Evolutionary conservation across 805 yeast genomes (phyloP).

Genomic region (Candida pseudoglaebosa): DNA sequence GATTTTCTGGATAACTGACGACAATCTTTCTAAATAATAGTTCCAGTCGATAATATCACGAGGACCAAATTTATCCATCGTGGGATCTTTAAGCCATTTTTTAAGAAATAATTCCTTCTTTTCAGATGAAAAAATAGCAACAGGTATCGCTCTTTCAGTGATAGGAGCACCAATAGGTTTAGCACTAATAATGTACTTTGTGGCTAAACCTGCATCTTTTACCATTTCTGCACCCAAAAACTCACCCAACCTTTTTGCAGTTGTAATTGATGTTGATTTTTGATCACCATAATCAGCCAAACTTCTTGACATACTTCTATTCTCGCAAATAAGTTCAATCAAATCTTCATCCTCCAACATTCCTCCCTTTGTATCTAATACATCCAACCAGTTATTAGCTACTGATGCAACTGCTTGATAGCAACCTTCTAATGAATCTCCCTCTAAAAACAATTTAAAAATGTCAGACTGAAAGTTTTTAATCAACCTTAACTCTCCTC

Average conservation of each 20-base stretch:
- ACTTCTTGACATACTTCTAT: slow-evolving; percentile 90
- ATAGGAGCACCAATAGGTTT: slow-evolving; percentile 84
- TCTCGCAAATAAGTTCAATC: slow-evolving; percentile 92
- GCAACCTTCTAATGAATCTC: slow-evolving; percentile 72
- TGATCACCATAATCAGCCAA: slow-evolving; percentile 84
- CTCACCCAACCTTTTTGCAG: slow-evolving; percentile 90
- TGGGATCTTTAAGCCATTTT: slow-evolving; percentile 82
- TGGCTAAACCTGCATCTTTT: slow-evolving; percentile 92
- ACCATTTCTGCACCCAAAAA: slow-evolving; percentile 96
- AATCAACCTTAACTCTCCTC: slow-evolving; percentile 92
- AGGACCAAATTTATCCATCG: slow-evolving; percentile 79
- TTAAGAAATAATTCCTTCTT: slow-evolving; percentile 72
- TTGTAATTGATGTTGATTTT: slow-evolving; percentile 92
- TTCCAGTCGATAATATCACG: slow-evolving; percentile 89
- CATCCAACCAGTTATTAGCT: slow-evolving; percentile 95
- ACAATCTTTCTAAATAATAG: slow-evolving; percentile 85
- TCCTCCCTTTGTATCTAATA: slow-evolving; percentile 79
- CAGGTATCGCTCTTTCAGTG: slow-evolving; percentile 95
- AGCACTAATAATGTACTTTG: slow-evolving; percentile 86
- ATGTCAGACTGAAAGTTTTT: slow-evolving; percentile 95
- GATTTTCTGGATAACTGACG: slow-evolving; percentile 90
- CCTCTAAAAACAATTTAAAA: slow-evolving; percentile 86
- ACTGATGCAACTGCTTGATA: slow-evolving; percentile 86
- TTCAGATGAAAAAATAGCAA: slow-evolving; percentile 90
- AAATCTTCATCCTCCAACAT: slow-evolving; percentile 91